These are phyloP conservation scores for Cercospora sojina DNA, from an alignment of 2,329 filamentous ascomycete species.

Conservation along the genomic window DNA sequence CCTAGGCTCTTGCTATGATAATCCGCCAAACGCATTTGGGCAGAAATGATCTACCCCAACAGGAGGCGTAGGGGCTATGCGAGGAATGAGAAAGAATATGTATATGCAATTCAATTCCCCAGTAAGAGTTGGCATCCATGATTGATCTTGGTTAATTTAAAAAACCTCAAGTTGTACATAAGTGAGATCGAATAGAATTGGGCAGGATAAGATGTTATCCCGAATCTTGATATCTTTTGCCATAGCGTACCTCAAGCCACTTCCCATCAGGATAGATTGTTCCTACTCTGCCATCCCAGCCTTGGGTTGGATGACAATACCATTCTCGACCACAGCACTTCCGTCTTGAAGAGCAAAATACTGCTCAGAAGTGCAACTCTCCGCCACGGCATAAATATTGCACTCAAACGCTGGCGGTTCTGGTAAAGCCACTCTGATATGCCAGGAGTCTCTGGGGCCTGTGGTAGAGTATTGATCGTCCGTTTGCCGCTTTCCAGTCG, in stretches of 20 bases:
- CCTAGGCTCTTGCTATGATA: neutral
- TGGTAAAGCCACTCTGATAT: slow-evolving; percentile 48
- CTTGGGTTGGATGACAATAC: slow-evolving; percentile 38
- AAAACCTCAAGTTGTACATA: neutral
- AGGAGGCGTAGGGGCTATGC: neutral
- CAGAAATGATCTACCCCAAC: no score
- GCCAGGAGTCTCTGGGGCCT: slow-evolving; percentile 42
- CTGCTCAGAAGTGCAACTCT: slow-evolving; percentile 49
- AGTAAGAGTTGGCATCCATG: neutral
- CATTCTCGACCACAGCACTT: slow-evolving; percentile 49
- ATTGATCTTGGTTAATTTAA: neutral
- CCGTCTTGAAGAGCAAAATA: slow-evolving; percentile 45
- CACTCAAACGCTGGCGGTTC: slow-evolving; percentile 41
- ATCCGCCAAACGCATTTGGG: neutral
- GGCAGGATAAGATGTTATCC: neutral
- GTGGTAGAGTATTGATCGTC: slow-evolving; percentile 43
- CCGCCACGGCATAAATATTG: slow-evolving; percentile 44
- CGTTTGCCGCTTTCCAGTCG: slow-evolving; percentile 52
- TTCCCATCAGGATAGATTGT: neutral
- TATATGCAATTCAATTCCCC: neutral
- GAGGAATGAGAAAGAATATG: neutral
- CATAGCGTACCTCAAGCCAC: neutral
- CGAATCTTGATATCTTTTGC: no score
- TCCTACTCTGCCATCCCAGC: neutral
- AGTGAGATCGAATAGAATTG: neutral